phyloP scores from a whole-genome alignment of 371 early-diverging fungal genomes.

The Blastocladiella emersonii region DNA sequence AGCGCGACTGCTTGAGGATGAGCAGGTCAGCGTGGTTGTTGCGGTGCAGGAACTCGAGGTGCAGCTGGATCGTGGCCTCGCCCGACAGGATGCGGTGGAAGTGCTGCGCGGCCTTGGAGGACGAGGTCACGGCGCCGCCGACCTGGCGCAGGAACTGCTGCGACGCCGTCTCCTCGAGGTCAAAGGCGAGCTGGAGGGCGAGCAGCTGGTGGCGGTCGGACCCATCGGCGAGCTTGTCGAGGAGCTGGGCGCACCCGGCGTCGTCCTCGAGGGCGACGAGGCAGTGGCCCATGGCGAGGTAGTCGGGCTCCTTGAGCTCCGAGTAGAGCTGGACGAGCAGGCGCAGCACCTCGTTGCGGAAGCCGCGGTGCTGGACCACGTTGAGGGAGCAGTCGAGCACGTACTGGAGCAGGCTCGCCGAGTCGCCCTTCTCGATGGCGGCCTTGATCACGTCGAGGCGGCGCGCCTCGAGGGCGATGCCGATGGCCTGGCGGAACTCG shows the following conservation, averaged over 20 bases:
- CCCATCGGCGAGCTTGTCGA: constrained; percentile 44
- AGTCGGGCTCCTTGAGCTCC: constrained; percentile 66
- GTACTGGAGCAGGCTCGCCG: constrained; percentile 57
- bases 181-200: constrained; percentile 94
- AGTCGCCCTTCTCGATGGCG: constrained; percentile 55
- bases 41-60: constrained; percentile 83
- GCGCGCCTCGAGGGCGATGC: constrained; percentile 84
- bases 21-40: constrained; percentile 89
- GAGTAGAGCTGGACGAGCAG: constrained; percentile 70
- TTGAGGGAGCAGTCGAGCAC: constrained; percentile 67
- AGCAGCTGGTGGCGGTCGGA: constrained; percentile 32
- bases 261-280: constrained; percentile 76
- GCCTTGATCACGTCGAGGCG: constrained; percentile 78
- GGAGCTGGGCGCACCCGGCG: constrained; percentile 49
- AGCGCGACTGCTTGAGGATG: constrained; percentile 85
- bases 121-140: constrained; percentile 28
- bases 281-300: constrained; percentile 79
- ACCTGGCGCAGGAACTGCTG: constrained; percentile 81
- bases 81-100: constrained; percentile 72
- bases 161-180: constrained; percentile 84
- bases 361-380: constrained; percentile 60
- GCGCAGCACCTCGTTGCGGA: constrained; percentile 65
- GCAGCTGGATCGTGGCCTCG: constrained; percentile 67
- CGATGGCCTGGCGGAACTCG: constrained; percentile 85
- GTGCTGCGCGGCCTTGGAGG: constrained; percentile 22